Percentiles rank a stretch among this genome's conserved stretches.
These are phyloP conservation scores for Lodderomyces pseudojiufengensis DNA, from an alignment of 1,139 yeast species.

Conservation along the genomic window DNA sequence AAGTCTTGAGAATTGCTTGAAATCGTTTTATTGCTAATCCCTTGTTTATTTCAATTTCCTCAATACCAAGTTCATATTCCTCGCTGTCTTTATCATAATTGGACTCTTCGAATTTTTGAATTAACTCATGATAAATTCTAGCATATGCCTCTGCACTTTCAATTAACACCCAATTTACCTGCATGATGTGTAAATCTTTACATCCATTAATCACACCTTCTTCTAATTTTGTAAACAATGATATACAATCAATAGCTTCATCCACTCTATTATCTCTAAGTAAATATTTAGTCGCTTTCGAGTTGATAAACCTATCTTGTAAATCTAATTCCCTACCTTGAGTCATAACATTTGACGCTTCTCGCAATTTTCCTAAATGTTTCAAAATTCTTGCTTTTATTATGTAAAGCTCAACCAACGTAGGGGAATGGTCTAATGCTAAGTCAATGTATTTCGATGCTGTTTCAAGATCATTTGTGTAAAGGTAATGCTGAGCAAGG, in stretches of 20 bases:
- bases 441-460: conserved; percentile 58
- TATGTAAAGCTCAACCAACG: conserved; percentile 76
- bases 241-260: conserved; percentile 69
- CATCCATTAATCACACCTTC: conserved; percentile 72
- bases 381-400: conserved; percentile 78
- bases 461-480: conserved; percentile 43
- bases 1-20: conserved; percentile 61
- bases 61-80: conserved; percentile 29
- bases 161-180: conserved; percentile 82
- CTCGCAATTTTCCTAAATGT: conserved; percentile 56
- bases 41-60: conserved; percentile 40
- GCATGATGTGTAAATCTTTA: conserved; percentile 83
- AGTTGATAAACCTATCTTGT: conserved; percentile 88
- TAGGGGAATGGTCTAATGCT: conserved; percentile 75
- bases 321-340: conserved; percentile 74
- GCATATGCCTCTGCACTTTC: conserved; percentile 83
- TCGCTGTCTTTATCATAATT: conserved; percentile 20
- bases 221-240: conserved; percentile 83
- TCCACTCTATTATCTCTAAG: conserved; percentile 77
- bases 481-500: conserved; percentile 75
- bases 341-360: conserved; percentile 66
- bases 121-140: conserved; percentile 26
- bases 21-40: conserved; percentile 84
- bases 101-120: conserved; percentile 19
- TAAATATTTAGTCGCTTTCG: conserved; percentile 81